Percentiles rank a stretch among this genome's conserved stretches.
Conservation (phyloP, 495 filamentous ascomycete species). For the Cercophora newfieldiana region DNA sequence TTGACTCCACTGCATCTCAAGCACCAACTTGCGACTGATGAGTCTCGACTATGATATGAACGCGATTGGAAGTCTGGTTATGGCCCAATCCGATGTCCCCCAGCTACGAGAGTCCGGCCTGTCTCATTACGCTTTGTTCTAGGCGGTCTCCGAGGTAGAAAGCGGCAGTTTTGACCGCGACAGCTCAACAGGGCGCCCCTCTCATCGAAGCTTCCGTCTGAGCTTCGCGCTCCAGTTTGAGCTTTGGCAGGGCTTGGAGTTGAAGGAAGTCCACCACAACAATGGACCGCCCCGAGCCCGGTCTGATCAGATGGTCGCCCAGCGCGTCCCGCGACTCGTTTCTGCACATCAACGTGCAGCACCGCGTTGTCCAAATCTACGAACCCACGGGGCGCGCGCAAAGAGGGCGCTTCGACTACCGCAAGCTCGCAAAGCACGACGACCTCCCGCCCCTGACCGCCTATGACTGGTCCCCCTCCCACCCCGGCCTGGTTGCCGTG, state of each 20-base stretch:
- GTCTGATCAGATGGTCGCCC: constrained; percentile 83
- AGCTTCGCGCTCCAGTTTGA: not conserved
- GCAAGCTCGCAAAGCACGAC: constrained; percentile 67
- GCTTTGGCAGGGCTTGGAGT: not conserved
- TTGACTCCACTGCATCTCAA: not conserved
- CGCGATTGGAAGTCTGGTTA: not conserved
- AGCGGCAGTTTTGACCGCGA: not conserved
- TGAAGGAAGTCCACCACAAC: no score
- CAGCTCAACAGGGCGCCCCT: not conserved
- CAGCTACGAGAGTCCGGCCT: not conserved
- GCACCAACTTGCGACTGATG: not conserved
- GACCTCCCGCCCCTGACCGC: constrained; percentile 85
- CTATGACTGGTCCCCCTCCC: constrained; percentile 89
- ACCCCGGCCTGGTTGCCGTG: constrained; percentile 71
- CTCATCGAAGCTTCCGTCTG: not conserved
- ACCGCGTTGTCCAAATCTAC: constrained; percentile 78
- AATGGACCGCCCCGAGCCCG: constrained; percentile 56
- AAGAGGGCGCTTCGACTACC: constrained; percentile 59
- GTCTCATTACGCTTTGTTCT: not conserved
- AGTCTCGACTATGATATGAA: not conserved
- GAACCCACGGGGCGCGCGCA: constrained; percentile 62
- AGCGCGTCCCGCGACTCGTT: constrained; percentile 68
- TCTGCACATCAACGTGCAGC: constrained; percentile 78
- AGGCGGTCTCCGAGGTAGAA: not conserved
- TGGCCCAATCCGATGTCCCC: not conserved